Base-by-base conservation (phyloP, 495 filamentous ascomycete species). In the Neurospora hispaniola region DNA sequence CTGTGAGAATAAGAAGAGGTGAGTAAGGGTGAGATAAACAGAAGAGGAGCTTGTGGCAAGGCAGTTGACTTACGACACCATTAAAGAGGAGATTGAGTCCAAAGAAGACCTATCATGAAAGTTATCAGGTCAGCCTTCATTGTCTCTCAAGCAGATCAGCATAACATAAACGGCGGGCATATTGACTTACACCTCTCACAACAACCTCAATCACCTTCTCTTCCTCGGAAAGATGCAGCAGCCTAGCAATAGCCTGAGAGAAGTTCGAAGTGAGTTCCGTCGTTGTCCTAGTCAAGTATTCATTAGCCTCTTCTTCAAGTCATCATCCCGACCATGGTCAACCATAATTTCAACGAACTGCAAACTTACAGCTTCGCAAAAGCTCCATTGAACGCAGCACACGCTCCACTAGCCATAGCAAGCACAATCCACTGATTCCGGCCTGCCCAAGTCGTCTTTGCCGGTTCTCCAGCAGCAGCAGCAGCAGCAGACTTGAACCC, bases 361-460 rank as follows among this genome's bases (percentile, higher is more conserved):
- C 46, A 10, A 14, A 84, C 88, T 77, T 86, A 96, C 93, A 99
- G 84, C 81, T 98, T 99, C 1, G 96, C 96, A 83, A 98, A 99
- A 35, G 97, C 91, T 41, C 96, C 95, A 77, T 99, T 99, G 76
- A 96, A 89, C 43, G 94, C 93, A 16, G 96, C 96, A 80, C 94
- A 98, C 10, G 91, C 89, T 43, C 96, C 96, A 80, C 92, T 96
- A 46, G 92, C 89, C 43, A 96, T 76, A 38, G 96, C 94, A 68
- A 94, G 88, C 71, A 93, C 79, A 72, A 98, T 86, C 96, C 96
- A 99, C 70, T 86, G 83, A 23, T 84, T 85, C 72, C 81, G 77
- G 14, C 74, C 46, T 14, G 77, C 59, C 81, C 81, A 85, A 11
- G 81, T 75, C 69, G n/a, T 48, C 8, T 71, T 71, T 42, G 46